Percentiles rank a stretch among this genome's conserved stretches.
Evolutionary conservation across 495 filamentous ascomycete species (phyloP).

Genomic region (Thermochaetoides thermophila): DNA sequence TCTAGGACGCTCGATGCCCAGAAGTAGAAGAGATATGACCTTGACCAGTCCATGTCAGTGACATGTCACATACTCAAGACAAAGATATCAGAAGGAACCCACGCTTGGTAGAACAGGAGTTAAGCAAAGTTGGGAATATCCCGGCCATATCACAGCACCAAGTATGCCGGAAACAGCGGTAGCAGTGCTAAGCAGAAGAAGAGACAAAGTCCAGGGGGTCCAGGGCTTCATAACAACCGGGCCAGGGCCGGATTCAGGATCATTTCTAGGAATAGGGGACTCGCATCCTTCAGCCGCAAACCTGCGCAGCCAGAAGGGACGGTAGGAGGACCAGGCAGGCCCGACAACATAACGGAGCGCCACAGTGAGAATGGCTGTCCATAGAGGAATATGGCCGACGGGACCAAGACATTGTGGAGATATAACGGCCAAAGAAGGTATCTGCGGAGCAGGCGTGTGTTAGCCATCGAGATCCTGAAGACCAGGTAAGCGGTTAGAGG

Average conservation of each 20-base stretch:
- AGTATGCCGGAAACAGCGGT: constrained; percentile 3
- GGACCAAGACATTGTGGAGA: constrained; percentile 17
- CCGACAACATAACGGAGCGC: constrained; percentile 15
- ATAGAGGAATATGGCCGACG: constrained; percentile 16
- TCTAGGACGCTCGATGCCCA: constrained; percentile 14
- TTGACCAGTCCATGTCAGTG: constrained; percentile 2
- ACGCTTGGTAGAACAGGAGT: constrained; percentile 14
- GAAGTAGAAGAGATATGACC: constrained; percentile 11
- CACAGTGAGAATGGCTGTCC: constrained; percentile 13
- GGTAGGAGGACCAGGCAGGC: constrained; percentile 10
- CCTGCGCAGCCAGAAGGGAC: constrained; percentile 18
- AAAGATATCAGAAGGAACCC: neutral
- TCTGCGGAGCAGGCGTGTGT: constrained; percentile 6
- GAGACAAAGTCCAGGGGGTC: constrained; percentile 9
- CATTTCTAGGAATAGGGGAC: neutral
- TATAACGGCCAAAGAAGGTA: constrained; percentile 15
- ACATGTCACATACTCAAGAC: neutral
- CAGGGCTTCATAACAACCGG: constrained; percentile 2
- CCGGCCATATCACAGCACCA: constrained; percentile 6
- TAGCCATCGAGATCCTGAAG: neutral
- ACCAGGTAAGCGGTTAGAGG: too few species aligned
- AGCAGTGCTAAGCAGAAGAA: constrained; percentile 8
- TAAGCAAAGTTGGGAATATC: constrained; percentile 4
- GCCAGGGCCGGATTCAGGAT: constrained; percentile 5
- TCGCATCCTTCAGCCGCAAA: constrained; percentile 13